phyloP scores from a whole-genome alignment of 371 early-diverging fungal genomes.

The Capniomyces stellatus region DNA sequence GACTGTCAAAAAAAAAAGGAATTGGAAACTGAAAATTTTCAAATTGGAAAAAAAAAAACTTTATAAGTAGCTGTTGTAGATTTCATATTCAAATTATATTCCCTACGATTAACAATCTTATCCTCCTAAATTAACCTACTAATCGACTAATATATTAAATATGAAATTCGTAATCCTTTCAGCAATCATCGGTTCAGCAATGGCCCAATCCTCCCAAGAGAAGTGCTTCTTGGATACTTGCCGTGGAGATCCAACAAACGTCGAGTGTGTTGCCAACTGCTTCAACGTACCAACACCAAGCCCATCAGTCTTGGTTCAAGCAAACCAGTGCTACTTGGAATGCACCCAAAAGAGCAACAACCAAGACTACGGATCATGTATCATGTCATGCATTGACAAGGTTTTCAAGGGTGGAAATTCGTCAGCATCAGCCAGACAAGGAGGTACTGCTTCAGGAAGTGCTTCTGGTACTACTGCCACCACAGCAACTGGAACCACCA shows the following conservation, averaged over 20 bases:
- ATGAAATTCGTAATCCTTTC: background rate
- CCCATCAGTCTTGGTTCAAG: background rate
- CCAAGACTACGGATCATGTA: background rate
- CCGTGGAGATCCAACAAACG: background rate
- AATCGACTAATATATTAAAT: no score
- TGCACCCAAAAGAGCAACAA: background rate
- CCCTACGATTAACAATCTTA: no score
- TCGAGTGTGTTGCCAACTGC: background rate
- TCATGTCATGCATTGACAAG: background rate
- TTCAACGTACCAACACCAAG: background rate
- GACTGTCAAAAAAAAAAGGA: no score
- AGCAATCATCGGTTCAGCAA: background rate
- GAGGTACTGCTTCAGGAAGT: background rate
- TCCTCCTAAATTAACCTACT: no score
- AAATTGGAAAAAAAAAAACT: no score
- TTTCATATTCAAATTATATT: no score
- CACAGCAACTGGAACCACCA: no score
- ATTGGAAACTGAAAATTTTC: no score
- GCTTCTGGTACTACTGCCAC: background rate
- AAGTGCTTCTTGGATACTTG: background rate
- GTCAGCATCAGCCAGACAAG: background rate
- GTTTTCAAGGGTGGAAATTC: background rate
- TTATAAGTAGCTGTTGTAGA: no score
- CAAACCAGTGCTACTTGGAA: background rate
- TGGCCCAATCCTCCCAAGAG: background rate